Percentiles rank a stretch among this genome's conserved stretches.
Evolutionary conservation across 805 yeast genomes (phyloP).

Genomic region (Saturnispora serradocipensis): DNA sequence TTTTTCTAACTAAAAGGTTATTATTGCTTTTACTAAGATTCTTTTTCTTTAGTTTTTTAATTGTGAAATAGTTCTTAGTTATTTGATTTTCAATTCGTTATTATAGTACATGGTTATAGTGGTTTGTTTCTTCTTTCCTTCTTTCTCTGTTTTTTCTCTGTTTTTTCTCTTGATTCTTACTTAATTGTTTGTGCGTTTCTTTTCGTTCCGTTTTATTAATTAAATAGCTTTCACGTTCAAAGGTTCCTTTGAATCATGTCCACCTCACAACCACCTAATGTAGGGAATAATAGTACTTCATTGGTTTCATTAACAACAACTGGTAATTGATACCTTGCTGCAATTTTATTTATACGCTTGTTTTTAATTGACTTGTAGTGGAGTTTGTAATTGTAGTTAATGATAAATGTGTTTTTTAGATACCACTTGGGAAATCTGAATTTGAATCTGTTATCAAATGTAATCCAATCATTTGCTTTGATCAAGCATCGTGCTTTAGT

Average conservation of each 20-base stretch:
- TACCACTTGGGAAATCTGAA: background rate
- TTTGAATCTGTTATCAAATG: constrained; percentile 6
- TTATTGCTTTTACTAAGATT: background rate
- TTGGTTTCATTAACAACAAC: background rate
- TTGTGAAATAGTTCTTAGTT: background rate
- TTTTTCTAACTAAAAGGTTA: background rate
- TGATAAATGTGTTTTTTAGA: background rate
- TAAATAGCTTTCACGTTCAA: background rate
- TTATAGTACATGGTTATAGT: background rate
- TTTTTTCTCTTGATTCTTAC: background rate
- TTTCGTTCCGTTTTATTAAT: background rate
- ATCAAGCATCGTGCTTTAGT: background rate
- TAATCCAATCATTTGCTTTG: background rate
- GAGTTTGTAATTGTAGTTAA: constrained; percentile 1
- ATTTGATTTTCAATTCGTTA: background rate
- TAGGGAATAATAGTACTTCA: constrained; percentile 3
- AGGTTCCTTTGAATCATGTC: background rate
- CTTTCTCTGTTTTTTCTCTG: background rate
- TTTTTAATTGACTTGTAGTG: constrained; percentile 1
- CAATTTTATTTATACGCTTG: constrained; percentile 3
- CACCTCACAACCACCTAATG: background rate
- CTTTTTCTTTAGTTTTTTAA: background rate
- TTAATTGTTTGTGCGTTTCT: background rate
- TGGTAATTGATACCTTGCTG: constrained; percentile 2
- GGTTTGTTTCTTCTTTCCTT: background rate